phyloP scores from a whole-genome alignment of 148 eudicot species.

The Mesembryanthemum crystallinum region DNA sequence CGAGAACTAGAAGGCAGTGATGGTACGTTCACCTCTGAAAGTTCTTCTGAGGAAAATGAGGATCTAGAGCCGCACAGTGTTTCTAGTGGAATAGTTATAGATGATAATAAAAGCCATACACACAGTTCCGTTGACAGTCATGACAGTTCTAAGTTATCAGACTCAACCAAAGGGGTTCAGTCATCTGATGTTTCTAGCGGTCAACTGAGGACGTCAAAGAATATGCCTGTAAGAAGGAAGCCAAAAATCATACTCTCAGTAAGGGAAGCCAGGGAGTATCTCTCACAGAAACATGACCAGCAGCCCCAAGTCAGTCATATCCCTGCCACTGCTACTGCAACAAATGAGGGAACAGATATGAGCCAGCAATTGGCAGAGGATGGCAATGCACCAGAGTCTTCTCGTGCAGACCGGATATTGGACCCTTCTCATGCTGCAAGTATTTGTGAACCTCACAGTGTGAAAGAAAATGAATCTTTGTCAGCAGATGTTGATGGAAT shows the following conservation, averaged over 20 bases:
- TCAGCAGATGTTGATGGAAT: constrained; percentile 12
- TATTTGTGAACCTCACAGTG: constrained; percentile 6
- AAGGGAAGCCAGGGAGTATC: constrained; percentile 83
- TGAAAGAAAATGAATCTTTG: constrained; percentile 14
- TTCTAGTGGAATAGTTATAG: constrained; percentile 17
- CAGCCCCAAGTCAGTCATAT: constrained; percentile 22
- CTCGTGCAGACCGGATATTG: constrained; percentile 18
- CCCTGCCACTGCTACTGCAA: constrained; percentile 12
- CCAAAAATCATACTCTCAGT: constrained; percentile 67
- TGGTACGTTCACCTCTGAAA: constrained; percentile 8
- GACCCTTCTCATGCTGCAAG: constrained; percentile 20
- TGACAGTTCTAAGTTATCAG: constrained; percentile 13
- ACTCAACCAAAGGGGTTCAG: constrained; percentile 14
- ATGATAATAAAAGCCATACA: constrained; percentile 10
- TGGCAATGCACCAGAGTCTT: constrained; percentile 22
- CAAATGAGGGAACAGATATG: constrained; percentile 15
- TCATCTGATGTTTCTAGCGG: constrained; percentile 23
- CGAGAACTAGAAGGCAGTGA: background rate
- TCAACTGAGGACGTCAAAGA: constrained; percentile 20
- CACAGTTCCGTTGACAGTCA: constrained; percentile 5
- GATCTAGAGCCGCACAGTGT: constrained; percentile 19
- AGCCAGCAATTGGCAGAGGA: constrained; percentile 26
- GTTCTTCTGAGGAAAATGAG: constrained; percentile 19
- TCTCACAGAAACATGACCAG: constrained; percentile 42
- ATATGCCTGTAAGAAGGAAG: constrained; percentile 35